Conservation (phyloP, 768 basidiomycete genomes). For the Rhizopogon rudus region DNA sequence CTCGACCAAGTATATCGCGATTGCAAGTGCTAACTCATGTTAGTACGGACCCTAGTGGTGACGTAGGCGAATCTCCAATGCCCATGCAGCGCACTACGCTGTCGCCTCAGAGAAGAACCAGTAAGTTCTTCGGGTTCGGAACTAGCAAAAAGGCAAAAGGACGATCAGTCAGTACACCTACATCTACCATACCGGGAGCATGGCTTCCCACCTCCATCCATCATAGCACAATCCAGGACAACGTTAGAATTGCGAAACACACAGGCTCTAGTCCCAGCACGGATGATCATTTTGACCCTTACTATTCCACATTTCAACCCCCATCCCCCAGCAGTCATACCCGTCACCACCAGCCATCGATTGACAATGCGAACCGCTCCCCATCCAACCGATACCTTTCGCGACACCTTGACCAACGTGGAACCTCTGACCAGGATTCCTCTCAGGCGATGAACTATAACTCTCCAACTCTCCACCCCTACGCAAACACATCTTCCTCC, state of each 20-base stretch:
- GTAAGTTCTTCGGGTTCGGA: slow-evolving; percentile 31
- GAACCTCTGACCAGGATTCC: slow-evolving; percentile 16
- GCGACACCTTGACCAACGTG: slow-evolving; percentile 11
- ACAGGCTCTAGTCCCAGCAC: background rate
- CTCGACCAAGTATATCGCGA: slow-evolving; percentile 19
- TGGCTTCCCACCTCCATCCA: slow-evolving; percentile 12
- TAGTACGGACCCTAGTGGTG: slow-evolving; percentile 45
- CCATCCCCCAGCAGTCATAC: slow-evolving; percentile 8
- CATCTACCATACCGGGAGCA: slow-evolving; percentile 8
- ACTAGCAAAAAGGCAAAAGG: slow-evolving; percentile 13
- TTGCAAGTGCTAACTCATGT: slow-evolving; percentile 37
- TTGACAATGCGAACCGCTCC: slow-evolving; percentile 9
- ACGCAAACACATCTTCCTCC: slow-evolving; percentile 39
- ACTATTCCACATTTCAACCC: slow-evolving; percentile 37
- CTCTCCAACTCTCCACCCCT: slow-evolving; percentile 39
- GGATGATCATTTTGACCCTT: slow-evolving; percentile 49
- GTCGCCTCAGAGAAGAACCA: slow-evolving; percentile 37
- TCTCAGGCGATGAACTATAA: slow-evolving; percentile 7
- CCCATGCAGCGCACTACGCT: slow-evolving; percentile 15
- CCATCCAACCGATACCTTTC: slow-evolving; percentile 13
- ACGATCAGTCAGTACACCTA: background rate
- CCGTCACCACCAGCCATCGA: slow-evolving; percentile 7
- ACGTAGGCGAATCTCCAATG: slow-evolving; percentile 62
- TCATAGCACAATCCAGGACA: background rate
- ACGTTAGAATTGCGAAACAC: background rate